A percentile compares a stretch with the other conserved stretches of the same genome.
phyloP scores from a whole-genome alignment of 495 filamentous ascomycete genomes.

The Penicillium lividum region DNA sequence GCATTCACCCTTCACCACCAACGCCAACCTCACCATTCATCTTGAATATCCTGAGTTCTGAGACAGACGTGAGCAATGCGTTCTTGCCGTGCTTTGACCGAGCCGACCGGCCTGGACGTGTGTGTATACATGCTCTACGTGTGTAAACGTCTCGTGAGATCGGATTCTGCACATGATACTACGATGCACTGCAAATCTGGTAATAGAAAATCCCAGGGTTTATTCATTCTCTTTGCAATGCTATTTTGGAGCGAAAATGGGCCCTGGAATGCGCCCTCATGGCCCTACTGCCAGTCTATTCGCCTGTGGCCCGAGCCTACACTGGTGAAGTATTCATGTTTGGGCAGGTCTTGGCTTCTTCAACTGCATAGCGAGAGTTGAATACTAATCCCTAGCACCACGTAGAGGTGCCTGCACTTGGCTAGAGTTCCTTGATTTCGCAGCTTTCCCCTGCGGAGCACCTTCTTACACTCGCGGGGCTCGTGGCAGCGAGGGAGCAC shows the following conservation, averaged over 20 bases:
- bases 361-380: too few species aligned
- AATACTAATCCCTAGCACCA: too few species aligned
- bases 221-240: too few species aligned
- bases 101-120: background rate
- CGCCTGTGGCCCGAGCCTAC: background rate
- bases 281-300: too few species aligned
- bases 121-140: background rate
- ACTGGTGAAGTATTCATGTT: background rate
- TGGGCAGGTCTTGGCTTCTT: background rate
- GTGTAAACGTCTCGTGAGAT: too few species aligned
- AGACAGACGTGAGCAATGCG: background rate
- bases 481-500: too few species aligned
- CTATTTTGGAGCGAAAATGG: too few species aligned
- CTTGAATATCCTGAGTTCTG: background rate
- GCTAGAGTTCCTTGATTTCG: too few species aligned
- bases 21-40: background rate
- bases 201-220: background rate
- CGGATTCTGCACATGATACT: background rate
- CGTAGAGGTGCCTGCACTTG: too few species aligned
- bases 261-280: too few species aligned
- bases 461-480: too few species aligned
- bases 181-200: background rate
- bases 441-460: too few species aligned
- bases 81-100: constrained; percentile 1
- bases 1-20: background rate